These are phyloP conservation scores for Rhizopus sp. DNA, from an alignment of 371 early-diverging fungal genomes.

Conservation along the genomic window DNA sequence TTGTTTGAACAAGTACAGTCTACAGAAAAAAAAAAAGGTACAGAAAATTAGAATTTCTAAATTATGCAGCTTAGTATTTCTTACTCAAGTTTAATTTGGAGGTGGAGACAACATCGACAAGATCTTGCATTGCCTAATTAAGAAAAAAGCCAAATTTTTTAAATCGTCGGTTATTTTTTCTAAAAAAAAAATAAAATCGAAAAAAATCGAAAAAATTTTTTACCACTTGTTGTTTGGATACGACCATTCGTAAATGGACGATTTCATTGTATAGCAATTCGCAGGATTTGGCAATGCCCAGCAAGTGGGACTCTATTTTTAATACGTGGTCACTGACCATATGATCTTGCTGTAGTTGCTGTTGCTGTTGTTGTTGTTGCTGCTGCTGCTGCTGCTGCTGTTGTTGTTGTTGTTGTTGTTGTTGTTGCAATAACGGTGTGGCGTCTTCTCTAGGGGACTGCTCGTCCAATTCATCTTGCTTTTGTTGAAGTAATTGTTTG, in stretches of 20 bases:
- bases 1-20: constrained; percentile 13
- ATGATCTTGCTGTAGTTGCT: background rate
- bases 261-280: constrained; percentile 28
- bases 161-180: background rate
- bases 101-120: constrained; percentile 25
- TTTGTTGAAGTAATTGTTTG: constrained; percentile 8
- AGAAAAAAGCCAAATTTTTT: constrained; percentile 14
- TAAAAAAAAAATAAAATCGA: background rate
- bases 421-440: background rate
- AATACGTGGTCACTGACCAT: constrained; percentile 19
- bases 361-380: background rate
- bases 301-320: constrained; percentile 28
- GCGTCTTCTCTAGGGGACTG: background rate
- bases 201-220: constrained; percentile 3
- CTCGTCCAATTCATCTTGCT: background rate
- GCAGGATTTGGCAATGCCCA: constrained; percentile 22
- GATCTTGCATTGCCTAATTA: constrained; percentile 35
- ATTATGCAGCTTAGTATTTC: background rate
- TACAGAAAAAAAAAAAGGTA: background rate
- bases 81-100: constrained; percentile 21
- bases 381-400: background rate
- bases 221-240: constrained; percentile 41
- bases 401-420: background rate
- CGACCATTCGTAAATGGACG: constrained; percentile 22
- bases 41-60: background rate